Evolutionary conservation across 2,329 filamentous ascomycete genomes (phyloP), one percentile per base, ranked within the genome.

Genomic region (Arthrobotrys pseudoclavata): DNA sequence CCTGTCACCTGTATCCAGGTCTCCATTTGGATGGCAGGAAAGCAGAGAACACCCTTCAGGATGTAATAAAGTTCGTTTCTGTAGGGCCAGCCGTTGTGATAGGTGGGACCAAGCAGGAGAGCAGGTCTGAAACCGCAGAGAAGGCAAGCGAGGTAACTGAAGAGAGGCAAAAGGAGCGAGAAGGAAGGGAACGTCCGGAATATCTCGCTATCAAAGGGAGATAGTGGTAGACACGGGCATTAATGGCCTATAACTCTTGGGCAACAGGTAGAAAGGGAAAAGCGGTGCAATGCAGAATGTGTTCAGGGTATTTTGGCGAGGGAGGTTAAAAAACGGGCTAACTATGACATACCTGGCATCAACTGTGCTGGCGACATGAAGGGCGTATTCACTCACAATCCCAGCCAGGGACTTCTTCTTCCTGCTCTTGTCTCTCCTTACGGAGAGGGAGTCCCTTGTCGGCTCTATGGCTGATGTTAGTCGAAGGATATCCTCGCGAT

Each of bases 331-430:
- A 66, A 45, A 55, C 37, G 60, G 69, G 69, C 69, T 72, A 52
- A 42, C 66, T 66, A 61, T 55, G 26, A 70, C 72, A 76, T 76
- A 76, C 72, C 72, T 76, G 72, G 72, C 72, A 66, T 76, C 72
- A 76, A 76, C 72, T 61, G 72, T 70, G 66, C 72, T 76, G 72
- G 72, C 72, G 72, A 76, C 72, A 76, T 76, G 72, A 70, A 76
- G 72, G 72, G 72, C 72, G 67, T 76, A 76, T 53, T 76, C 72
- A 60, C 72, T 76, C 72, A 76, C 67, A 60, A 76, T 70, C 60
- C 72, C 72, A 69, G 66, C 72, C 72, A 76, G 67, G 50, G 72
- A 76, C 66, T 63, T 76, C 72, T 76, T 76, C 66, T 76, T 76
- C 45, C 67, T 76, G 66, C 72, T 76, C 72, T 76, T 76, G 66